A percentile compares a stretch with the other conserved stretches of the same genome.
phyloP scores from a whole-genome alignment of 257 asterid genomes.

The Paraleonurus japonicus region DNA sequence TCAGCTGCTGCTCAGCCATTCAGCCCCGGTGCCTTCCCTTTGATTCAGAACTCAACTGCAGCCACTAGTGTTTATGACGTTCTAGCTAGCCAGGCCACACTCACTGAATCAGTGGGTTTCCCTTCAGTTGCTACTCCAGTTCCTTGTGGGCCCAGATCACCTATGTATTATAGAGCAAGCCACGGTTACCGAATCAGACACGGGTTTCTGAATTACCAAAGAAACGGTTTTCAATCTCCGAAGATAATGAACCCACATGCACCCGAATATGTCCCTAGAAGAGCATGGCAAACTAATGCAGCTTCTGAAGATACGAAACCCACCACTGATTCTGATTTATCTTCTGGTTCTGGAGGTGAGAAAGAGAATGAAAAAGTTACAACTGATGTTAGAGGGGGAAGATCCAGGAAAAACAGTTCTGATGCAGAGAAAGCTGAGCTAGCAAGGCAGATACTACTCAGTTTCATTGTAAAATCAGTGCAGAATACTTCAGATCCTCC shows the following conservation, averaged over 20 bases:
- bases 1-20: constrained; percentile 94
- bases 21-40: constrained; percentile 71
- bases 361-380: constrained; percentile 39
- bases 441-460: constrained; percentile 87
- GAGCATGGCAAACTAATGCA: constrained; percentile 51
- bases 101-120: constrained; percentile 57
- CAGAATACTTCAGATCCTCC: constrained; percentile 63
- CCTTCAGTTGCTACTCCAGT: constrained; percentile 90
- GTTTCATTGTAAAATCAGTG: constrained; percentile 93
- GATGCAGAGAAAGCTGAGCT: constrained; percentile 85
- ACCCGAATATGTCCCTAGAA: constrained; percentile 83
- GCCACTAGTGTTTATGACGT: constrained; percentile 62
- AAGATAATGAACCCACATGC: constrained; percentile 94
- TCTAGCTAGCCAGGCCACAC: constrained; percentile 57
- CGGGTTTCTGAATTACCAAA: constrained; percentile 57
- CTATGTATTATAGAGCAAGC: constrained; percentile 68
- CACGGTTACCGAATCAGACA: constrained; percentile 55
- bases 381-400: constrained; percentile 38
- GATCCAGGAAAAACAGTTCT: constrained; percentile 46
- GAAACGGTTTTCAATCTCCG: constrained; percentile 37
- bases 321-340: constrained; percentile 40
- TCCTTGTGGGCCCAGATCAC: constrained; percentile 94
- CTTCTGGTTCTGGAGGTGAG: constrained; percentile 40
- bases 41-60: constrained; percentile 43
- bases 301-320: constrained; percentile 48